A percentile compares a stretch with the other conserved stretches of the same genome.
phyloP scores from a whole-genome alignment of 208 protist genomes.

The Leishmania mexicana region DNA sequence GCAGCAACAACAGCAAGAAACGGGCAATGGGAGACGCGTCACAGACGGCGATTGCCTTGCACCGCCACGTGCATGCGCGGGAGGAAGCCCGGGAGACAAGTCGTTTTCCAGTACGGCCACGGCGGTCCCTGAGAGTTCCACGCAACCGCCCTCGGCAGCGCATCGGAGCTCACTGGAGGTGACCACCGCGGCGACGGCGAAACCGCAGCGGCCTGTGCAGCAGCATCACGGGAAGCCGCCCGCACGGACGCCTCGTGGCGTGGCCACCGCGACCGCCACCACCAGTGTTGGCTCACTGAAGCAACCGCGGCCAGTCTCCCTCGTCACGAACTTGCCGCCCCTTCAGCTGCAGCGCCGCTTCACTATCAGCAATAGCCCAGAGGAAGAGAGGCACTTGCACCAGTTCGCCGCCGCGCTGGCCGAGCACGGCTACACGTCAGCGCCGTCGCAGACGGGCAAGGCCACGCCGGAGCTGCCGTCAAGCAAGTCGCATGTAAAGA shows the following conservation, averaged over 20 bases:
- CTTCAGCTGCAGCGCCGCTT: slow-evolving; percentile 27
- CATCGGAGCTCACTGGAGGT: neutral
- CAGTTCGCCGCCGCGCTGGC: slow-evolving; percentile 29
- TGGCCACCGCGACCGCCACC: neutral
- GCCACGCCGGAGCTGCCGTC: neutral
- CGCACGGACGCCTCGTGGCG: neutral
- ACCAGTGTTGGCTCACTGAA: neutral
- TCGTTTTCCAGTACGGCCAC: neutral
- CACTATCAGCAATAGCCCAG: slow-evolving; percentile 3
- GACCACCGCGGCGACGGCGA: neutral
- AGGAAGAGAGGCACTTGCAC: slow-evolving; percentile 19
- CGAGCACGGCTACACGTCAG: slow-evolving; percentile 23
- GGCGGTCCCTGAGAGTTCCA: neutral
- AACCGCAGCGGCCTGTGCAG: neutral
- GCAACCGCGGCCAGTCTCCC: neutral
- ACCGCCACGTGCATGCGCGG: neutral
- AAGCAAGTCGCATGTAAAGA: neutral
- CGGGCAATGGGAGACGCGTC: neutral
- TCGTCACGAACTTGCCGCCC: slow-evolving; percentile 14
- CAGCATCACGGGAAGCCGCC: neutral
- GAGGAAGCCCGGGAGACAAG: neutral
- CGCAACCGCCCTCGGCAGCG: neutral
- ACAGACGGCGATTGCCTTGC: neutral
- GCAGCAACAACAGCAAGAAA: neutral
- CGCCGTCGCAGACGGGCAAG: neutral